Evolutionary conservation across 1,139 yeast genomes (phyloP).

Genomic region (Pichia sp.): DNA sequence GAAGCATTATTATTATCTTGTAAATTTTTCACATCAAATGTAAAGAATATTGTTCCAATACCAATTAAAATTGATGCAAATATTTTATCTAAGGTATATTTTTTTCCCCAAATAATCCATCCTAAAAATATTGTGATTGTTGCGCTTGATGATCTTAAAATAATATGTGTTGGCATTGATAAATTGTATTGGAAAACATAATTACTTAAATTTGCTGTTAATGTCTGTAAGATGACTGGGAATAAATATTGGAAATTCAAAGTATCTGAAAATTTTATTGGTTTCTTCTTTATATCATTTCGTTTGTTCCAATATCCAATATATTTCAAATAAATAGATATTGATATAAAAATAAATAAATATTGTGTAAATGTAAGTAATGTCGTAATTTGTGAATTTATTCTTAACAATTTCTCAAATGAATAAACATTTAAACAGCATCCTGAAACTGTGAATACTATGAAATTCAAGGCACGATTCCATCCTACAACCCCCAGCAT

Average conservation of each 20-base stretch:
- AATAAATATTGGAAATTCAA: conserved; percentile 3
- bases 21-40: conserved; percentile 21
- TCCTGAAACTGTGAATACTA: conserved; percentile 56
- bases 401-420: conserved; percentile 46
- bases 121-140: conserved; percentile 59
- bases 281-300: too few species aligned
- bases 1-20: not conserved
- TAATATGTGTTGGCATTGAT: conserved; percentile 63
- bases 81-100: conserved; percentile 42
- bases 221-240: conserved; percentile 10
- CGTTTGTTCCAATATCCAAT: conserved; percentile 5
- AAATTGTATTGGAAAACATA: conserved; percentile 51
- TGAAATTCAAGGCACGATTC: conserved; percentile 1
- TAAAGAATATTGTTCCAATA: conserved; percentile 51
- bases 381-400: conserved; percentile 38
- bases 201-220: conserved; percentile 41
- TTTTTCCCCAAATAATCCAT: conserved; percentile 38
- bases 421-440: conserved; percentile 67
- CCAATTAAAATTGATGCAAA: conserved; percentile 48
- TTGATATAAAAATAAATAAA: conserved; percentile 40
- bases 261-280: too few species aligned
- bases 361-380: conserved; percentile 60
- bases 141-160: conserved; percentile 61
- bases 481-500: too few species aligned
- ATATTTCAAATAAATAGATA: conserved; percentile 7